Evolutionary conservation across 1,284 basidiomycete species (phyloP).

Genomic region (Pyrrhoderma lamaoense): DNA sequence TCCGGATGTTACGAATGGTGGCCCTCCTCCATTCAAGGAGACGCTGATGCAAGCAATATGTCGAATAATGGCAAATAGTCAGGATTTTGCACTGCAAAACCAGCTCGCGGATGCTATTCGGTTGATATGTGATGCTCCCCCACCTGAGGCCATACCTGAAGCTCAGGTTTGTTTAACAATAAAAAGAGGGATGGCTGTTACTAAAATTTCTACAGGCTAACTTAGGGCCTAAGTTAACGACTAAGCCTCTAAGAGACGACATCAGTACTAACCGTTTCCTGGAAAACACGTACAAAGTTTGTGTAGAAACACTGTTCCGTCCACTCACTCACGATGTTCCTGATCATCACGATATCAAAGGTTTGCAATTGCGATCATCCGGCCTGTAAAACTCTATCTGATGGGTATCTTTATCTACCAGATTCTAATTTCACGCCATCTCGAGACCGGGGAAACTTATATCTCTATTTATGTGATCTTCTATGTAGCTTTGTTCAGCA

Average conservation of each 20-base stretch:
- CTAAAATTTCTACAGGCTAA: background rate
- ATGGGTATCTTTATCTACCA: conserved; percentile 32
- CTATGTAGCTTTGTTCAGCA: conserved; percentile 83
- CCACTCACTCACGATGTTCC: conserved; percentile 69
- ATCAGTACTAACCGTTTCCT: conserved; percentile 83
- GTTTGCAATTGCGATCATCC: conserved; percentile 33
- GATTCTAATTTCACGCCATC: conserved; percentile 42
- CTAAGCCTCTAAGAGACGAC: conserved; percentile 64
- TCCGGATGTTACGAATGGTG: conserved; percentile 11
- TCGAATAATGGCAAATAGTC: conserved; percentile 67
- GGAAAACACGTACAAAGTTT: conserved; percentile 86
- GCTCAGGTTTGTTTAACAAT: conserved; percentile 28
- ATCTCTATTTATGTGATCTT: conserved; percentile 82
- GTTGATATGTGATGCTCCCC: conserved; percentile 73
- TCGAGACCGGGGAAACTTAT: conserved; percentile 70
- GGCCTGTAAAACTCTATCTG: conserved; percentile 1
- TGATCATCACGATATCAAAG: conserved; percentile 59
- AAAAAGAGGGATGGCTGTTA: background rate
- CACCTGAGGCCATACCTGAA: conserved; percentile 34
- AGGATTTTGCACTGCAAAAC: conserved; percentile 83
- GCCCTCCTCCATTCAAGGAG: conserved; percentile 29
- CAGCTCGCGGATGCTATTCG: conserved; percentile 89
- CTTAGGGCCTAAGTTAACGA: conserved; percentile 34
- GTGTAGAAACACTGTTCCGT: conserved; percentile 66
- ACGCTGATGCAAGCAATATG: conserved; percentile 76